Percentiles rank a stretch among this genome's conserved stretches.
Evolutionary conservation across 768 basidiomycete genomes (phyloP).

Genomic region (Chalciporus chontae): DNA sequence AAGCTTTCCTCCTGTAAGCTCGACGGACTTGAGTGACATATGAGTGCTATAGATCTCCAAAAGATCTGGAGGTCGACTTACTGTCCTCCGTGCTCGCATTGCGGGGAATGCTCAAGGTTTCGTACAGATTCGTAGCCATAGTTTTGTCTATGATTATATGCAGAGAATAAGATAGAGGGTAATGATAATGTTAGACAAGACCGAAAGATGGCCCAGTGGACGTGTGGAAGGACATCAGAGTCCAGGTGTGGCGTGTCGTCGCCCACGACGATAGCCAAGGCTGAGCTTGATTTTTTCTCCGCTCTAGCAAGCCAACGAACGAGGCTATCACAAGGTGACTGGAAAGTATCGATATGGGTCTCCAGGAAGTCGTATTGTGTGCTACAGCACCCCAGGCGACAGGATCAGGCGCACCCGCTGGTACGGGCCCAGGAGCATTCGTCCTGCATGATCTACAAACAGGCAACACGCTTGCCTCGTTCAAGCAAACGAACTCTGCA

Average conservation of each 20-base stretch:
- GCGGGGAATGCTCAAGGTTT: slow-evolving; percentile 49
- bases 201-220: not conserved
- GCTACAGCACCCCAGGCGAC: slow-evolving; percentile 47
- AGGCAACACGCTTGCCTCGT: slow-evolving; percentile 71
- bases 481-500: slow-evolving; percentile 77
- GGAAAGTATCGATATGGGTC: slow-evolving; percentile 39
- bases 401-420: slow-evolving; percentile 35
- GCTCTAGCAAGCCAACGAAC: not conserved
- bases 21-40: slow-evolving; percentile 52
- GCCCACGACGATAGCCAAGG: slow-evolving; percentile 11
- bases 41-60: slow-evolving; percentile 5
- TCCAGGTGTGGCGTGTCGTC: not conserved
- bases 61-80: slow-evolving; percentile 32
- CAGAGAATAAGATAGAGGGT: not conserved
- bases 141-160: slow-evolving; percentile 6
- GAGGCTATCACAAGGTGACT: not conserved
- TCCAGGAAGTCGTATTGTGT: slow-evolving; percentile 69
- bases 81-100: slow-evolving; percentile 64
- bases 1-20: slow-evolving; percentile 71
- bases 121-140: slow-evolving; percentile 64
- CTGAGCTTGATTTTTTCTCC: slow-evolving; percentile 12
- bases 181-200: not conserved
- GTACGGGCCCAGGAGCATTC: slow-evolving; percentile 58
- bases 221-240: not conserved
- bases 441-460: slow-evolving; percentile 81